A percentile compares a stretch with the other conserved stretches of the same genome.
Conservation (phyloP, 2,329 filamentous ascomycete species). For the Paecilomyces sp. region DNA sequence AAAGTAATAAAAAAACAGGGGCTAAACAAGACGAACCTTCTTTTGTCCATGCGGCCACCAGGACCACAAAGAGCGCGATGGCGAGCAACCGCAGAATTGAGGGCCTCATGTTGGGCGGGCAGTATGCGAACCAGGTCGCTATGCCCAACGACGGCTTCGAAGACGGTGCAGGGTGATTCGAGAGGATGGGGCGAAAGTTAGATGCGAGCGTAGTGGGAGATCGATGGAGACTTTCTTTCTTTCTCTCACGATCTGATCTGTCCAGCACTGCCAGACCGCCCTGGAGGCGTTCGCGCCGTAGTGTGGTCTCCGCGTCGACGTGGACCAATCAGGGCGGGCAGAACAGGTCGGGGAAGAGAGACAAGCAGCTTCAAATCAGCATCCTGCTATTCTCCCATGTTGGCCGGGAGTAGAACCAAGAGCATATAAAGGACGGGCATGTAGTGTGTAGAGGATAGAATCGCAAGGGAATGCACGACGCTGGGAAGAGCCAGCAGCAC, state of each 20-base stretch:
- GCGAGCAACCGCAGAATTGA: slow-evolving; percentile 57
- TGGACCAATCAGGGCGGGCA: slow-evolving; percentile 10
- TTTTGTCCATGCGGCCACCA: slow-evolving; percentile 74
- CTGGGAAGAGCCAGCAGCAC: not conserved
- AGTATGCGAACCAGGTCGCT: slow-evolving; percentile 6
- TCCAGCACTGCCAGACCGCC: not conserved
- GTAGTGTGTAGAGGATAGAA: not conserved
- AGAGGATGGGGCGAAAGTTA: slow-evolving; percentile 7
- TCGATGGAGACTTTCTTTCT: not conserved
- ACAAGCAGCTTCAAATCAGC: not conserved
- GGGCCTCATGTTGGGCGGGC: slow-evolving; percentile 58
- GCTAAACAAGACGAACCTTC: slow-evolving; percentile 55
- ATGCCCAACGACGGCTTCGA: slow-evolving; percentile 5
- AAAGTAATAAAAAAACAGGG: no score
- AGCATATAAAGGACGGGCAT: no score
- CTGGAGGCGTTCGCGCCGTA: not conserved
- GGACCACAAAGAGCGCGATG: slow-evolving; percentile 60
- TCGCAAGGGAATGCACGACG: not conserved
- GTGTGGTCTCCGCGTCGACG: slow-evolving; percentile 2
- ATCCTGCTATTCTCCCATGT: not conserved
- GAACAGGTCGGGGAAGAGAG: not conserved
- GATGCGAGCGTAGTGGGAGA: not conserved
- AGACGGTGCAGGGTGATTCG: slow-evolving; percentile 6
- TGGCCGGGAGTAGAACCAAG: not conserved
- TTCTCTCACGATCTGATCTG: not conserved